Evolutionary conservation across 768 basidiomycete species (phyloP).

Genomic region (Psilocybe subaeruginosa): DNA sequence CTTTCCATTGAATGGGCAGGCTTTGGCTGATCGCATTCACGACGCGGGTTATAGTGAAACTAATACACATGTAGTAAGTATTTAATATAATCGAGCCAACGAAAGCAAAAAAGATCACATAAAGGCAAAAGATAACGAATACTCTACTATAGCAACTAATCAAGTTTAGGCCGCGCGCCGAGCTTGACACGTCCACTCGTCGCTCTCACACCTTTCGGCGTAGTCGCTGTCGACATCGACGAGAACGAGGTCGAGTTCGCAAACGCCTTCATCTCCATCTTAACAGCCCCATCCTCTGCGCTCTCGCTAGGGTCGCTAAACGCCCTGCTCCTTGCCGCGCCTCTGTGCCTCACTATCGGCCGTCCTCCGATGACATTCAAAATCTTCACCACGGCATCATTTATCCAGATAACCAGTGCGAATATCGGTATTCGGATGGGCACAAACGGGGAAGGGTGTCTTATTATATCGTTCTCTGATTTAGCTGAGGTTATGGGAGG

Average conservation of each 20-base stretch:
- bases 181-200: constrained; percentile 37
- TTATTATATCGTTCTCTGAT: constrained; percentile 37
- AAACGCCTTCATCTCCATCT: constrained; percentile 33
- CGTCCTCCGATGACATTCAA: constrained; percentile 56
- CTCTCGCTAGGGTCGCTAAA: constrained; percentile 57
- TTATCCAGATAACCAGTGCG: constrained; percentile 70
- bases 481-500: constrained; percentile 27
- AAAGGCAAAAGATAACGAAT: not conserved
- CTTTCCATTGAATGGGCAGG: constrained; percentile 91
- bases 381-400: constrained; percentile 67
- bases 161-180: constrained; percentile 41
- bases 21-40: constrained; percentile 58
- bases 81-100: not conserved
- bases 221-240: constrained; percentile 4
- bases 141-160: not conserved
- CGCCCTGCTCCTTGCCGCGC: constrained; percentile 26
- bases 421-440: constrained; percentile 85
- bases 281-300: constrained; percentile 58
- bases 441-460: constrained; percentile 75
- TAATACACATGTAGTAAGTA: not conserved
- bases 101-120: not conserved
- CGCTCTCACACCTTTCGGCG: constrained; percentile 16
- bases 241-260: not conserved
- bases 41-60: not conserved
- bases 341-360: constrained; percentile 20